Evolutionary conservation across 768 basidiomycete species (phyloP).

Genomic region (Cyathus striatus): DNA sequence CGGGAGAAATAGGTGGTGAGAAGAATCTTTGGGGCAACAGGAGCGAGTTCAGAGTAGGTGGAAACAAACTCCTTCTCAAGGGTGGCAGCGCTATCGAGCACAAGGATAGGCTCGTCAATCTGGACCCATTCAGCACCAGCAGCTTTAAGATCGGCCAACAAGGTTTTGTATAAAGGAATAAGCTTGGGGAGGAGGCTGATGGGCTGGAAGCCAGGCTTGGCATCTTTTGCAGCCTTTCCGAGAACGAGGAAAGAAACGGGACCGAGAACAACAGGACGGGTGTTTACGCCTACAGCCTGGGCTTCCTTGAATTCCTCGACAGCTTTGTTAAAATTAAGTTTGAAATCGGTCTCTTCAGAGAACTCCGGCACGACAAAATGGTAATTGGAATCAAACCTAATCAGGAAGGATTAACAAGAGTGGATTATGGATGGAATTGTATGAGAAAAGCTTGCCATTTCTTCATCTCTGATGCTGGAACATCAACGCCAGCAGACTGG

Average conservation of each 20-base stretch:
- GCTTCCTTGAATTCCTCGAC: constrained; percentile 95
- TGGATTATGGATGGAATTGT: background rate
- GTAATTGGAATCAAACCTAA: constrained; percentile 97
- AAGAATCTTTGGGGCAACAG: constrained; percentile 86
- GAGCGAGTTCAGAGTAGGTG: constrained; percentile 77
- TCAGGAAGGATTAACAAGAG: constrained; percentile 5
- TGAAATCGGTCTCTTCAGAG: constrained; percentile 86
- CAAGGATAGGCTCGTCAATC: constrained; percentile 94
- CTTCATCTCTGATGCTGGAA: constrained; percentile 98
- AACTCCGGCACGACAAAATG: constrained; percentile 98
- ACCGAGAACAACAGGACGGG: constrained; percentile 94
- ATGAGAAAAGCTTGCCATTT: constrained; percentile 70
- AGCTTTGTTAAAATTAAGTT: constrained; percentile 93
- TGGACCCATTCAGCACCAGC: constrained; percentile 95
- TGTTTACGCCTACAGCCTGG: constrained; percentile 79
- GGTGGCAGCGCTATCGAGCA: constrained; percentile 76
- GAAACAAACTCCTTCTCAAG: constrained; percentile 76
- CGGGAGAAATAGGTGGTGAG: constrained; percentile 97
- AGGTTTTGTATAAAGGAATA: constrained; percentile 86
- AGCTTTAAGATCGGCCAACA: constrained; percentile 85
- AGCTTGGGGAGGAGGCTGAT: constrained; percentile 87
- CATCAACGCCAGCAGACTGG: constrained; percentile 91
- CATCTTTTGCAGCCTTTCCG: constrained; percentile 86
- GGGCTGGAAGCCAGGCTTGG: constrained; percentile 80
- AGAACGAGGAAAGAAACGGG: constrained; percentile 94